Evolutionary conservation across 2,329 filamentous ascomycete species (phyloP), one percentile per base, ranked within the genome.

Genomic region (Paracamarosporium sp.): DNA sequence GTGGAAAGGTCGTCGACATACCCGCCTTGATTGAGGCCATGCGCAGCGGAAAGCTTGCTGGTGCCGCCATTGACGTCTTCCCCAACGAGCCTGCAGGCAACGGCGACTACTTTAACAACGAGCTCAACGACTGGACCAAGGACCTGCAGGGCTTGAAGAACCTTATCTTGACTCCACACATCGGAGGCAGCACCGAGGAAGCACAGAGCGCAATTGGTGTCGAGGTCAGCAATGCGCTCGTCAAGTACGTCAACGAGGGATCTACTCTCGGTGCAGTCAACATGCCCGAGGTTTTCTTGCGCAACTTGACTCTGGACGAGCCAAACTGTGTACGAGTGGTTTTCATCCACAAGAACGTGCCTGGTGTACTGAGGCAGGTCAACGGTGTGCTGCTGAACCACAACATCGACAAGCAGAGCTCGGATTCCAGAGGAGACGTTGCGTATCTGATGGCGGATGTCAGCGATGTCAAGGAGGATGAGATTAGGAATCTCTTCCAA

Each of bases 371-470:
- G 77, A 87, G 93, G 72, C 92, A 90, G 81, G 95, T 99, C 65
- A 99, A 99, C 83, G 91, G 95, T 72, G 92, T 98, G 61, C 85
- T 99, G 46, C 91, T 90, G 41, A 89, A 96, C 71, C 93, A 99
- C 83, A 99, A 99, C 77, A 93, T 99, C 68, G 94, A 97, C 81
- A 98, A 98, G 84, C 95, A 99, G 80, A 98, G 96, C 82, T 95
- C 92, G 50, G 95, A 98, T 77, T 96, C 91, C 79, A 90, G 90
- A 81, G 94, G 93, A 67, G 94, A 98, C 75, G 85, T 95, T 64
- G 95, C 95, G 20, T 99, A 99, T 76, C 83, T 99, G 62, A 97
- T 99, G 93, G 95, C 95, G 7, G 95, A 99, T 81, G 90, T 99
- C 70, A 97, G 92, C 80, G 87, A 90, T 61, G 92, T 98, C 67